Evolutionary conservation across 129 eudicot species (phyloP), one percentile per base, ranked within the genome.

Genomic region (Arctium minus): DNA sequence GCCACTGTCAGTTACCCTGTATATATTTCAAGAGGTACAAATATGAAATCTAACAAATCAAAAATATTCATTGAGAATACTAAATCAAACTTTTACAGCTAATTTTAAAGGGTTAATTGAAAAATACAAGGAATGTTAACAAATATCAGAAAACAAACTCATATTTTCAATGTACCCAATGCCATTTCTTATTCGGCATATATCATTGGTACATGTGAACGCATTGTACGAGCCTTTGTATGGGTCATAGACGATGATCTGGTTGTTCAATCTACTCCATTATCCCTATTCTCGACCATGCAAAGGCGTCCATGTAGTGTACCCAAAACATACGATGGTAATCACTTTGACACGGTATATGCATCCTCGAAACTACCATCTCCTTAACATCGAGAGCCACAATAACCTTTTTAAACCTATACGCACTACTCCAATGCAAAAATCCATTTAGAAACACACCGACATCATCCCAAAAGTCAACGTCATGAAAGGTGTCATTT

Each of bases 381-480:
- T 72, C 38, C 17, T 73, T 60, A 53, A 81, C 42, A 81, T 73
- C 33, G 2, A 81, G 65, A 18, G 12, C 53, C 7, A 13, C 27
- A 11, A 80, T 44, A 68, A 32, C 6, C 8, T 2, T 35, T 27
- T n/a, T 8, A 70, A 2, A 32, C 5, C 12, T 1, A 0, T 2
- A 6, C 8, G 1, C 17, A 50, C 5, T 2, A 17, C 70, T 11
- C 83, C 78, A 80, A 72, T 80, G 39, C 39, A 80, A 33, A 80
- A 44, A 80, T 44, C 83, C 83, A 70, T 80, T 80, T 44, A 13
- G 8, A 79, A 79, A 80, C 2, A 44, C 33, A 46, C 70, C 77
- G 3, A 62, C 74, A 9, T 10, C n/a, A n/a, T n/a, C 33, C 65
- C 1, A 8, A 77, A 77, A 2, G 22, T 0, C n/a, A 37, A 36